phyloP scores from a whole-genome alignment of 331 rosid genomes.

The Quercus phellos region DNA sequence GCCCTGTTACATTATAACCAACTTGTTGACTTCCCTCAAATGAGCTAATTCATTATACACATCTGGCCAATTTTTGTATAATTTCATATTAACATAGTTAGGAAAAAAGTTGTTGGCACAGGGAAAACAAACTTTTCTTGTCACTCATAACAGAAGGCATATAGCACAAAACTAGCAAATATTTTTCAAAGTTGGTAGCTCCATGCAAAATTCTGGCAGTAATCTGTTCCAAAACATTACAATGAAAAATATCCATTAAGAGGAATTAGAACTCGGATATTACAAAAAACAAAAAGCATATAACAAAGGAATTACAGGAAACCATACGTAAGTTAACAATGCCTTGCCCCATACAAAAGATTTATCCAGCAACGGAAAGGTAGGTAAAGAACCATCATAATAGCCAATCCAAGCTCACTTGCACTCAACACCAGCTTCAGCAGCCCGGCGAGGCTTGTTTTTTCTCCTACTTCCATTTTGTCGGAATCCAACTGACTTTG shows the following conservation, averaged over 20 bases:
- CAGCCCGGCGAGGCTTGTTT: constrained; percentile 74
- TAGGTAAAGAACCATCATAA: constrained; percentile 14
- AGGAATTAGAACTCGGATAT: constrained; percentile 25
- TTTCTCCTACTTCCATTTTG: constrained; percentile 72
- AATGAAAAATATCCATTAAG: constrained; percentile 22
- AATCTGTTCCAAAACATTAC: constrained; percentile 24
- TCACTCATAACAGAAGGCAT: constrained; percentile 21
- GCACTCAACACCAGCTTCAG: constrained; percentile 76
- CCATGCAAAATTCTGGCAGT: constrained; percentile 17
- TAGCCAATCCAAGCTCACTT: constrained; percentile 32
- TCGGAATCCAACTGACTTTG: constrained; percentile 58
- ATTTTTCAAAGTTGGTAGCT: constrained; percentile 18
- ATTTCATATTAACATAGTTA: neutral
- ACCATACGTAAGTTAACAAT: constrained; percentile 25
- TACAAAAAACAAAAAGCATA: constrained; percentile 20
- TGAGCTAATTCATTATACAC: neutral
- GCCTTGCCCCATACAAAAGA: constrained; percentile 15
- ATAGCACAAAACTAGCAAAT: constrained; percentile 26
- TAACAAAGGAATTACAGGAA: constrained; percentile 25
- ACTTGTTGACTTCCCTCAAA: neutral
- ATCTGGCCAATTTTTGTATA: neutral
- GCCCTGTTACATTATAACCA: neutral
- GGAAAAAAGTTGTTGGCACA: neutral
- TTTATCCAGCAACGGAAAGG: constrained; percentile 22
- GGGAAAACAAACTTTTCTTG: constrained; percentile 7